Base-by-base conservation (phyloP, 2,329 filamentous ascomycete species). In the Zymoseptoria crescenta region DNA sequence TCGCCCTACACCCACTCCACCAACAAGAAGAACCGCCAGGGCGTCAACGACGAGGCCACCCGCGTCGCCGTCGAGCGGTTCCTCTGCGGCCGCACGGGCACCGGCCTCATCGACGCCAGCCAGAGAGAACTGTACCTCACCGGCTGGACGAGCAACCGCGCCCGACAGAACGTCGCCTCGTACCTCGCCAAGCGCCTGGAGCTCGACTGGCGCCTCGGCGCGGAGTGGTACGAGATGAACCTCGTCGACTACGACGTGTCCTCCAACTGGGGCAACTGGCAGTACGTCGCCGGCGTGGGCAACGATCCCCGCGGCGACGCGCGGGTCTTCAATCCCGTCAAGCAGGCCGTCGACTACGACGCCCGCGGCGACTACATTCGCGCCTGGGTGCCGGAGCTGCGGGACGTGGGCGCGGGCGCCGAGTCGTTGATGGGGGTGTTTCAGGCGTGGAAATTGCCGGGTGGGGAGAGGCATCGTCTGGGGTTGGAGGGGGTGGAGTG, bases 271-370 rank as follows among this genome's bases (percentile, higher is more conserved):
- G 85, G 85, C 8, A 91, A 91, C 67, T 67, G 56, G 89, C 88
- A 91, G 71, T 93, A 93, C 62, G 83, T 89, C 0, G 81, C 88
- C 0, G 89, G 89, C 0, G 87, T 93, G 0, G 89, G 89, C 7
- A 92, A 91, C 64, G 88, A 93, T 65, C 89, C 88, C 0, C 77
- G 88, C 21, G 84, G 85, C 6, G 83, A 87, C 64, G 82, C 83
- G 0, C 79, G 89, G n/a, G 82, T 88, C 13, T 92, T 92, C 78
- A 93, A 93, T 67, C 88, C 88, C 0, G 84, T 93, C 54, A 92
- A 92, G 71, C 89, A 93, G 70, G 87, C 85, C 0, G 83, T 88
- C 50, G 87, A 91, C 63, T 92, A 93, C 68, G 89, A 93, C 69
- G 79, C 80, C 1, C 75, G 84, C 0, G 89, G 87, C 2, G 75